Evolutionary conservation across 1,284 basidiomycete genomes (phyloP), one percentile per base, ranked within the genome.

Genomic region (Vanrija humicola): DNA sequence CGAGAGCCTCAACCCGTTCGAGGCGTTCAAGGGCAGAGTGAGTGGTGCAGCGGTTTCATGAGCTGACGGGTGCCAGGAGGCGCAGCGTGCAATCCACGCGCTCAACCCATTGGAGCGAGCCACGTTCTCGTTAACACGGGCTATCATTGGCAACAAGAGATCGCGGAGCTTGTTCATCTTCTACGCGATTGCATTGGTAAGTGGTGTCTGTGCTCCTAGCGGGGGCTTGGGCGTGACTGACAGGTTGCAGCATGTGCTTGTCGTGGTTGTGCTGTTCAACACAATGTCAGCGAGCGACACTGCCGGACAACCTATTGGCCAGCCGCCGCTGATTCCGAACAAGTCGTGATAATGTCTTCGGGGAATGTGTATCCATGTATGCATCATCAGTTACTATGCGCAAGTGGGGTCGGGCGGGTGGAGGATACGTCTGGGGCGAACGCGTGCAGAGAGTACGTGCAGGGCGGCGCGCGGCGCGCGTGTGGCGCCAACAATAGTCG

Each of bases 1-100:
- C 72, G 90, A 96, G 73, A 84, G 88, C 46, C 90, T 98, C 84
- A 97, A 98, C 69, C 95, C 95, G 0, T 98, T 98, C 73, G 92
- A 97, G 74, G 90, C 89, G 5, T 98, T 98, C 82, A 85, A 92
- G 58, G 93, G 94, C 5, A 81, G 90, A 70, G 93, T 94, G 68
- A 68, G 90, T 83, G 16, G 34, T n/a, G 19, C 38, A n/a, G 10
- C 23, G 3, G 21, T 18, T 16, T 10, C 19, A 15, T 14, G 9
- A 14, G 39, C 49, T 59, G 29, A 56, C 19, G 23, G 21, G 25
- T 8, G 5, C 21, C 73, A 95, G 91, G 95, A 98, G 80, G 92
- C 92, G 40, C 87, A 88, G 34, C 81, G 93, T 44, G 94, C 91
- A 1, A 89, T 95, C 56, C 86, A 93, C 62, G 88, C 34, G 38